Evolutionary conservation across 2,329 filamentous ascomycete genomes (phyloP).

Genomic region (Pestalotiopsis sp.): DNA sequence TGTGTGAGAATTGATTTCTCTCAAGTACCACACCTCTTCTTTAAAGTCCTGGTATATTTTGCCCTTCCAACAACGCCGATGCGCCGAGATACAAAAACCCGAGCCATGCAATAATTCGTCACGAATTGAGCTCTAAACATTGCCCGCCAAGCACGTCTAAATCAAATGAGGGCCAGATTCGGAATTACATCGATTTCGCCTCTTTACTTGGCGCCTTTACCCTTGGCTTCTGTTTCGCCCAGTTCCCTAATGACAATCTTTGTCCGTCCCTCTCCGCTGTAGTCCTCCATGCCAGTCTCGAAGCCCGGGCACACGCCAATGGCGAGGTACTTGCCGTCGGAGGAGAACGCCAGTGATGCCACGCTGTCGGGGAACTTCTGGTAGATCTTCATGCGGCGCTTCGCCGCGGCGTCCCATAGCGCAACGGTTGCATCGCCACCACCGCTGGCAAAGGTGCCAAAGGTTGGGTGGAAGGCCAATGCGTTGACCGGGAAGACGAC

Average conservation of each 20-base stretch:
- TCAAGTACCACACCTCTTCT: neutral
- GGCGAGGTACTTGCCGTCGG: slow-evolving; percentile 76
- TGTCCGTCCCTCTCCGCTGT: slow-evolving; percentile 71
- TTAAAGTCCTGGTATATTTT: slow-evolving; percentile 12
- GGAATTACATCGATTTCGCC: neutral
- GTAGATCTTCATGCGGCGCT: slow-evolving; percentile 87
- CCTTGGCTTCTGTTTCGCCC: slow-evolving; percentile 84
- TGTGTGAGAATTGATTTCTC: neutral
- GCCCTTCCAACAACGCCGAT: slow-evolving; percentile 14
- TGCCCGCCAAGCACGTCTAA: neutral
- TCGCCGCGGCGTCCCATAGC: slow-evolving; percentile 89
- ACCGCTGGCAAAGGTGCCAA: slow-evolving; percentile 85
- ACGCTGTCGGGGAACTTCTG: slow-evolving; percentile 81
- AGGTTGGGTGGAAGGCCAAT: slow-evolving; percentile 81
- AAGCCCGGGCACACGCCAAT: slow-evolving; percentile 85
- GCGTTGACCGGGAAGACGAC: slow-evolving; percentile 92
- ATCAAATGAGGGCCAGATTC: neutral
- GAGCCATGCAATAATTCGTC: neutral
- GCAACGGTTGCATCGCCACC: slow-evolving; percentile 92
- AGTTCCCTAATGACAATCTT: slow-evolving; percentile 83
- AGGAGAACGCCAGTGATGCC: slow-evolving; percentile 75
- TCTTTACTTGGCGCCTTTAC: slow-evolving; percentile 71
- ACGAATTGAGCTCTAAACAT: neutral
- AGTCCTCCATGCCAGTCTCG: slow-evolving; percentile 83
- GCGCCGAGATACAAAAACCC: slow-evolving; percentile 9